Conservation (phyloP, 2,329 filamentous ascomycete genomes). For the Phaeophleospora eucalypticola region DNA sequence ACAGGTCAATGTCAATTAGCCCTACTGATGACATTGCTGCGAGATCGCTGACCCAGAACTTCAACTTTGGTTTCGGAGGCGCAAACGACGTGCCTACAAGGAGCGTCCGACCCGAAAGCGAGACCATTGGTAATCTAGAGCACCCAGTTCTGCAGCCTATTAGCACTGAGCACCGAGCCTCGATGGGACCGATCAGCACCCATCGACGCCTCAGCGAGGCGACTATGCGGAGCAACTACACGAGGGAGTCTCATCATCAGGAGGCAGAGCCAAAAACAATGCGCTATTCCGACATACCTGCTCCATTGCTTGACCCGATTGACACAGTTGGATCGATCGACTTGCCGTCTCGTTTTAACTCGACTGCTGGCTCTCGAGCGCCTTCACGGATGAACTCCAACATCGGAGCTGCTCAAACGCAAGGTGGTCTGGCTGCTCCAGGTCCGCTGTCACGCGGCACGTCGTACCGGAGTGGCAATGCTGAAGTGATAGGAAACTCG, state of each 20-base stretch:
- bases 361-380: constrained; percentile 11
- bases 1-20: constrained; percentile 15
- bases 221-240: constrained; percentile 6
- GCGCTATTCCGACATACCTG: constrained; percentile 20
- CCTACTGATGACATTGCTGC: constrained; percentile 13
- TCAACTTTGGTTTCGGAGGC: constrained; percentile 24
- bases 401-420: not conserved
- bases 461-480: constrained; percentile 7
- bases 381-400: constrained; percentile 7
- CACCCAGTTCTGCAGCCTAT: constrained; percentile 21
- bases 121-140: constrained; percentile 10
- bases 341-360: constrained; percentile 31
- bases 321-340: constrained; percentile 28
- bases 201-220: constrained; percentile 15
- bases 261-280: constrained; percentile 3
- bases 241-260: constrained; percentile 1
- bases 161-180: constrained; percentile 18
- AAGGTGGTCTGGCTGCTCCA: not conserved
- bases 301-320: constrained; percentile 28
- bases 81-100: constrained; percentile 9
- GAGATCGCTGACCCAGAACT: constrained; percentile 8
- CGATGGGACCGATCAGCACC: constrained; percentile 11
- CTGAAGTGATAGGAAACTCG: not conserved
- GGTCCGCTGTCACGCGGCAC: constrained; percentile 2
- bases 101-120: constrained; percentile 18